Percentiles rank a stretch among this genome's conserved stretches.
phyloP scores from a whole-genome alignment of 2,329 filamentous ascomycete species.

The Claviceps capensis region DNA sequence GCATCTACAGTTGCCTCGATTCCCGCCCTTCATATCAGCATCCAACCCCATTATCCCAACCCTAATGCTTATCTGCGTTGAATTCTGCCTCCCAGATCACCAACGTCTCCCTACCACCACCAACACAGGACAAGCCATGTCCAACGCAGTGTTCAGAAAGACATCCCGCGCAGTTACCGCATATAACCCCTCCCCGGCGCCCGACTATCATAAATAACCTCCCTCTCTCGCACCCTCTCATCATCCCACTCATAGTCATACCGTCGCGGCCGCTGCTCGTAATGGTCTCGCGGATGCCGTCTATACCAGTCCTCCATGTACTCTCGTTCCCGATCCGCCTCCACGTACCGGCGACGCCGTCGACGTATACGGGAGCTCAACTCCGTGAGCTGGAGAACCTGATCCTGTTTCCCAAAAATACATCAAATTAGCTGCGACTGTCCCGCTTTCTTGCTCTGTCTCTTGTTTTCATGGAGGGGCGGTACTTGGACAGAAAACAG shows the following conservation, averaged over 20 bases:
- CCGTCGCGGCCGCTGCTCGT: conserved; percentile 13
- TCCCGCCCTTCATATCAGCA: too few species aligned
- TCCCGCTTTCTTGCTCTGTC: not conserved
- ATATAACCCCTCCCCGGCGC: conserved; percentile 15
- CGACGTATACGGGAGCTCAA: conserved; percentile 71
- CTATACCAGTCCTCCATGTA: conserved; percentile 38
- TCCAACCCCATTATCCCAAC: too few species aligned
- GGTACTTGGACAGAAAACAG: not conserved
- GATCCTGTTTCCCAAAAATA: conserved; percentile 46
- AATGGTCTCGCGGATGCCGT: conserved; percentile 22
- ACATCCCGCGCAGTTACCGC: conserved; percentile 8
- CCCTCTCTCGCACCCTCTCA: conserved; percentile 52
- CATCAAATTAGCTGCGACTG: not conserved
- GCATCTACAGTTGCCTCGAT: too few species aligned
- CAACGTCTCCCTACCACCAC: too few species aligned
- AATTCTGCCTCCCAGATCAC: too few species aligned
- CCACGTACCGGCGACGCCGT: conserved; percentile 37
- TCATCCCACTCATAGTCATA: conserved; percentile 35
- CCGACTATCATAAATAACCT: conserved; percentile 48
- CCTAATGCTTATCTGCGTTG: too few species aligned
- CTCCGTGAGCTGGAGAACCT: conserved; percentile 72
- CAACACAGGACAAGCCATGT: too few species aligned
- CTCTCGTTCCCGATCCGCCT: conserved; percentile 46
- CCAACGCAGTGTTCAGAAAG: too few species aligned
- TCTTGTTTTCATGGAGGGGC: not conserved